Base-by-base conservation (phyloP, 148 eudicot species). In the Euryodendron excelsum region DNA sequence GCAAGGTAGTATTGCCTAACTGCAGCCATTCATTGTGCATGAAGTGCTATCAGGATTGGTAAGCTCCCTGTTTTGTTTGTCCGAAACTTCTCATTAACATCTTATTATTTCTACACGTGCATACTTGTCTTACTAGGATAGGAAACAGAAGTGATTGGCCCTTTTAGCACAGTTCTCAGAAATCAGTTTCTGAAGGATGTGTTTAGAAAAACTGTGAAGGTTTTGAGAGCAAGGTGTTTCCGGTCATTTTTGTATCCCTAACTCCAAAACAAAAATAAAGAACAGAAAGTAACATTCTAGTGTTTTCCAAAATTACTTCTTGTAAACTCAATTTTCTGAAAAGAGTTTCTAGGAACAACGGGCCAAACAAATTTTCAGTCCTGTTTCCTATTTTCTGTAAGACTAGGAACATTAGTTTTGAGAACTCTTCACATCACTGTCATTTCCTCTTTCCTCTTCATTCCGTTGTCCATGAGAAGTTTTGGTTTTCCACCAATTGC, bases 1-100 rank as follows among this genome's bases (percentile, higher is more conserved):
- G 74, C 73, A 92, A 83, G 78, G 85, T 87, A 37, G 84, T 90
- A 31, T 80, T 92, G 63, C 93, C 87, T 48, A 81, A 72, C 52
- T 85, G 87, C 74, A 72, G 75, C 78, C 87, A 81, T 75, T 62
- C 84, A 21, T 59, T 81, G 64, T 85, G 87, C 82, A 72, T 85
- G 73, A 85, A 82, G 60, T 85, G 87, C 66, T 85, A 78, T 66
- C 80, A 39, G 72, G 87, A 85, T 47, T 85, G 87, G 87, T 85
- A 65, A 78, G 78, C 31, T 69, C 62, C 78, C 41, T 52, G 7
- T 70, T 41, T 65, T 36, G 50, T 17, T 23, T 45, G 10, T 69
- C 67, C 44, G 18, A n/a, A 56, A 28, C 64, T 69, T 69, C 5
- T n/a, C 30, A n/a, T n/a, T 44, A 36, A 44, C 12, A 20, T 60